phyloP scores from a whole-genome alignment of 495 filamentous ascomycete genomes.

The Polyplosphaeria fusca region DNA sequence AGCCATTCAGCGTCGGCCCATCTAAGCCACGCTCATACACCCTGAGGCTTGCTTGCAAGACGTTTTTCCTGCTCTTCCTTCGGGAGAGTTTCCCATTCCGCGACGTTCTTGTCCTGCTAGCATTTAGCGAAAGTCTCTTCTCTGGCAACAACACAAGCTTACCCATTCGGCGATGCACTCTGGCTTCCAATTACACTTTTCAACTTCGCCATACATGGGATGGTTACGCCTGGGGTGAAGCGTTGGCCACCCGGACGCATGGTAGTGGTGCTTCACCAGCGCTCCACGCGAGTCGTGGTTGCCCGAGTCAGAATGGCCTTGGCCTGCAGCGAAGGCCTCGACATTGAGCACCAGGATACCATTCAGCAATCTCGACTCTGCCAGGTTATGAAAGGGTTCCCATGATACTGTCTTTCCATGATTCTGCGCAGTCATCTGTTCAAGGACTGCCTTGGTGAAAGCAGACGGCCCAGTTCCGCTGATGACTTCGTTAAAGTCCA shows the following conservation, averaged over 20 bases:
- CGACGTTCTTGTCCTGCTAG: constrained; percentile 23
- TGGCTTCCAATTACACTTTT: constrained; percentile 61
- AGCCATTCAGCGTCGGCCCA: too few species aligned
- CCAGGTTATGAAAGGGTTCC: constrained; percentile 57
- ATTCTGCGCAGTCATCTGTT: constrained; percentile 50
- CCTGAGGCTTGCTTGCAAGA: constrained; percentile 17
- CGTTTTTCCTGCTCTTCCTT: constrained; percentile 28
- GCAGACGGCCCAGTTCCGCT: constrained; percentile 64
- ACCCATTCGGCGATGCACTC: constrained; percentile 58
- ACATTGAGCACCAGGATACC: constrained; percentile 59
- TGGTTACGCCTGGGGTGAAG: constrained; percentile 58
- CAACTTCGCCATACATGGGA: constrained; percentile 60
- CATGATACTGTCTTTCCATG: constrained; percentile 47
- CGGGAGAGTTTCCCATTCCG: constrained; percentile 23
- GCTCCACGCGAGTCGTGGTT: constrained; percentile 57
- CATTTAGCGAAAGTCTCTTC: background rate
- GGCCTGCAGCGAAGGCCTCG: constrained; percentile 62
- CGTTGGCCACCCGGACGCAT: constrained; percentile 60
- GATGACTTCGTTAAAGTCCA: constrained; percentile 67
- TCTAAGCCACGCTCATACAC: too few species aligned
- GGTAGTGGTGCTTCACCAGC: constrained; percentile 63
- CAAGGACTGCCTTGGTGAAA: constrained; percentile 58
- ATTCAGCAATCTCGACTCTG: constrained; percentile 54
- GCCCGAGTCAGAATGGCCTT: constrained; percentile 62
- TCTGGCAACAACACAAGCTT: background rate